These are phyloP conservation scores for Lotmaria passim DNA, from an alignment of 208 protist species.

Conservation along the genomic window DNA sequence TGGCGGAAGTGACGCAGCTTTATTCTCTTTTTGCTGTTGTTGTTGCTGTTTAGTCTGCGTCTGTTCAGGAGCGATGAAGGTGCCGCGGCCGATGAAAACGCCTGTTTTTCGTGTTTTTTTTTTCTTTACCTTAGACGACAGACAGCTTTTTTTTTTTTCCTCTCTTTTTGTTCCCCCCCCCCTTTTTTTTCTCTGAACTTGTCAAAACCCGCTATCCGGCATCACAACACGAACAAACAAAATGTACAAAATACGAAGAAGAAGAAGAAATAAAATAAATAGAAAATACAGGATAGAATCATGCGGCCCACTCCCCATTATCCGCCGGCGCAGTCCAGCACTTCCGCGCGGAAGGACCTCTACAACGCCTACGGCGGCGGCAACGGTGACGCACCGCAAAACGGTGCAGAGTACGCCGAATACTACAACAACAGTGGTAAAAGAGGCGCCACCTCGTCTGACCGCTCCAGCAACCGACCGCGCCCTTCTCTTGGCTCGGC, in stretches of 20 bases:
- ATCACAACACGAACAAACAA: too few species aligned
- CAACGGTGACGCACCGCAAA: neutral
- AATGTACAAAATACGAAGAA: too few species aligned
- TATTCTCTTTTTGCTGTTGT: neutral
- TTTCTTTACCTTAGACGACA: too few species aligned
- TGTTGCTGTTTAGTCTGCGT: too few species aligned
- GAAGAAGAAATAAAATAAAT: neutral
- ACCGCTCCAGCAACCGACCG: neutral
- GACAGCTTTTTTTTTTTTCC: too few species aligned
- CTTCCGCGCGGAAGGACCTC: neutral
- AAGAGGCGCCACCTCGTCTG: neutral
- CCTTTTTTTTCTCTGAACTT: too few species aligned
- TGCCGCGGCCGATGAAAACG: neutral
- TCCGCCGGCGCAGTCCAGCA: conserved; percentile 5
- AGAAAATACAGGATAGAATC: neutral
- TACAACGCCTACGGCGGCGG: neutral
- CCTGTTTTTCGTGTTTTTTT: too few species aligned
- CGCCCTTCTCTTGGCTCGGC: neutral
- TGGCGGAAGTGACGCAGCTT: too few species aligned
- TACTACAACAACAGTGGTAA: neutral
- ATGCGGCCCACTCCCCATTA: conserved; percentile 19
- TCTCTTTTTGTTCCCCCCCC: too few species aligned
- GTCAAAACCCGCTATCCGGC: too few species aligned
- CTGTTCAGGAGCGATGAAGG: too few species aligned
- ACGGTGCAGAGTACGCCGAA: neutral